Conservation (phyloP, 176 grass and related monocot genomes). For the Paspalum vaginatum region DNA sequence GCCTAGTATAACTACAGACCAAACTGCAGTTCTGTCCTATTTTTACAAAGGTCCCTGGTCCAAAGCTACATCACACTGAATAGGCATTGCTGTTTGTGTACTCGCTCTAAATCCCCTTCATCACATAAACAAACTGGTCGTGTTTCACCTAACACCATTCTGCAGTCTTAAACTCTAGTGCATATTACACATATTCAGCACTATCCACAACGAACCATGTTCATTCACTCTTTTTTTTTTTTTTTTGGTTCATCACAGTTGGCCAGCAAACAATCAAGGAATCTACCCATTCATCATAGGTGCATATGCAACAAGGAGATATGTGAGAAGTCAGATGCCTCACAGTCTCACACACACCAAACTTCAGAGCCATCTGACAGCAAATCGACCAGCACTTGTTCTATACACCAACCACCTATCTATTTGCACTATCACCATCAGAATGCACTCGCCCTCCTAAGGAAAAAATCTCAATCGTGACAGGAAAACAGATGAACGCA, state of each 20-base stretch:
- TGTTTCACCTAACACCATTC: not conserved
- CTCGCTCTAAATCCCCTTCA: not conserved
- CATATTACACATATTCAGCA: not conserved
- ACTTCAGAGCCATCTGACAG: slow-evolving; percentile 2
- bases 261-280: not conserved
- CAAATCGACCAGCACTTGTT: not conserved
- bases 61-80: not conserved
- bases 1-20: not conserved
- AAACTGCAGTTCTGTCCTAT: not conserved
- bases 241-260: not conserved
- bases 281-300: not conserved
- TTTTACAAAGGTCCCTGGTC: not conserved
- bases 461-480: not conserved
- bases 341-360: not conserved
- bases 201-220: not conserved
- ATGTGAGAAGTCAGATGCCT: not conserved
- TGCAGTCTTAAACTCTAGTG: not conserved
- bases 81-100: not conserved
- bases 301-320: not conserved
- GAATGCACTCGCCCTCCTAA: slow-evolving; percentile 10
- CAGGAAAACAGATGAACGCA: not conserved
- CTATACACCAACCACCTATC: slow-evolving; percentile 15
- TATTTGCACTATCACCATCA: not conserved
- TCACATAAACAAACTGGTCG: not conserved
- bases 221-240: not conserved